phyloP scores from a whole-genome alignment of 768 basidiomycete species.

The Lentinula edodes region DNA sequence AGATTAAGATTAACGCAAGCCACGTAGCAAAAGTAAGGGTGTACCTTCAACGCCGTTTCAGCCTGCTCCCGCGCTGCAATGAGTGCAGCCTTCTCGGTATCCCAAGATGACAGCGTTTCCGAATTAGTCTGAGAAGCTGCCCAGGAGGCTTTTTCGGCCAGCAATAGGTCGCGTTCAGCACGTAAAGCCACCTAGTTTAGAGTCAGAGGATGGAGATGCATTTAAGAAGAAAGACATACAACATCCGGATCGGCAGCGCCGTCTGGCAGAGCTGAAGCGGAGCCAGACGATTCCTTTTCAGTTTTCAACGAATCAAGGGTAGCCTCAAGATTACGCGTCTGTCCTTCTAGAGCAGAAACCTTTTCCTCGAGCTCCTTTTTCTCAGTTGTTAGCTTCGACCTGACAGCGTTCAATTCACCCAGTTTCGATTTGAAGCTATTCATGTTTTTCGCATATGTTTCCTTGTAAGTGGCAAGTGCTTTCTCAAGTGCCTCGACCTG shows the following conservation, averaged over 20 bases:
- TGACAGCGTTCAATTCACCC: slow-evolving; percentile 30
- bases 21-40: background rate
- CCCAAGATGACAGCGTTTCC: slow-evolving; percentile 37
- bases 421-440: slow-evolving; percentile 23
- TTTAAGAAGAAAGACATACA: slow-evolving; percentile 21
- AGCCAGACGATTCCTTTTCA: slow-evolving; percentile 20
- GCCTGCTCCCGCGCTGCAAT: slow-evolving; percentile 57
- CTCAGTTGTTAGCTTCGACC: slow-evolving; percentile 28
- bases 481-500: slow-evolving; percentile 42
- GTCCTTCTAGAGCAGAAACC: slow-evolving; percentile 30
- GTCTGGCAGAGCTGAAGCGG: slow-evolving; percentile 3
- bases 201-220: background rate
- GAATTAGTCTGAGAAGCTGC: slow-evolving; percentile 22
- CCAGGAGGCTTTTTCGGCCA: slow-evolving; percentile 53
- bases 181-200: slow-evolving; percentile 41
- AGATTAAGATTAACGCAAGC: slow-evolving; percentile 2
- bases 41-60: slow-evolving; percentile 51
- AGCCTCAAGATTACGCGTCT: slow-evolving; percentile 26
- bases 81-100: slow-evolving; percentile 56
- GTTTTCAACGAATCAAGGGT: slow-evolving; percentile 15
- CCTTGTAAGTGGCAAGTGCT: slow-evolving; percentile 30
- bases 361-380: slow-evolving; percentile 33
- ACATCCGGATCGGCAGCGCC: slow-evolving; percentile 17
- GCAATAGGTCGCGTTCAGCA: slow-evolving; percentile 56
- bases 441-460: slow-evolving; percentile 12